Conservation (phyloP, 306 rosid species). For the Boehmeria nivea region DNA sequence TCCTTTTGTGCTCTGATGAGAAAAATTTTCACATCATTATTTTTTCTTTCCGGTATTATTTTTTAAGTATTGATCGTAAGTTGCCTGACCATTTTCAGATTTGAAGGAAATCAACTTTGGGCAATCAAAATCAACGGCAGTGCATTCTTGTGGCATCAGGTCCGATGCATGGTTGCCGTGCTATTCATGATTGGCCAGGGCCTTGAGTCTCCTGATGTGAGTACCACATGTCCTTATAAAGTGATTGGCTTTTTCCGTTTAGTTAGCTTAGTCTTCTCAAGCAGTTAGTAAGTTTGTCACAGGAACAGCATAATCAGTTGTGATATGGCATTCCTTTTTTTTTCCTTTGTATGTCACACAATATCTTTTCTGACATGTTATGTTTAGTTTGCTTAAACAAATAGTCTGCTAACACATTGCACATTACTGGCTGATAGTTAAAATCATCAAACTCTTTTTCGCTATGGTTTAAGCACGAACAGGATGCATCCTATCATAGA, state of each 20-base stretch:
- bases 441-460: no score
- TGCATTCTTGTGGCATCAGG: constrained; percentile 98
- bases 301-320: not conserved
- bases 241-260: constrained; percentile 11
- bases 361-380: no score
- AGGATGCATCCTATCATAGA: no score
- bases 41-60: no score
- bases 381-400: no score
- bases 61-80: no score
- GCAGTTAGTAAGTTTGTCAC: not conserved
- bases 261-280: not conserved
- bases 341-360: no score
- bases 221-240: constrained; percentile 26
- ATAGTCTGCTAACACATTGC: no score
- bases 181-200: constrained; percentile 84
- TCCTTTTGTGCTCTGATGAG: no score
- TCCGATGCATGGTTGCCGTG: constrained; percentile 87
- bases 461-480: no score
- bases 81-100: constrained; percentile 69
- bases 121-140: constrained; percentile 67
- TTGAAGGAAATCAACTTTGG: constrained; percentile 64
- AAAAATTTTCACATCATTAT: not conserved
- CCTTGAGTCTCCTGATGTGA: constrained; percentile 80
- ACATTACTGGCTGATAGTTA: no score
- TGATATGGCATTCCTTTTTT: no score